A percentile compares a stretch with the other conserved stretches of the same genome.
Conservation (phyloP, 768 basidiomycete genomes). For the Gyrodon lividus region DNA sequence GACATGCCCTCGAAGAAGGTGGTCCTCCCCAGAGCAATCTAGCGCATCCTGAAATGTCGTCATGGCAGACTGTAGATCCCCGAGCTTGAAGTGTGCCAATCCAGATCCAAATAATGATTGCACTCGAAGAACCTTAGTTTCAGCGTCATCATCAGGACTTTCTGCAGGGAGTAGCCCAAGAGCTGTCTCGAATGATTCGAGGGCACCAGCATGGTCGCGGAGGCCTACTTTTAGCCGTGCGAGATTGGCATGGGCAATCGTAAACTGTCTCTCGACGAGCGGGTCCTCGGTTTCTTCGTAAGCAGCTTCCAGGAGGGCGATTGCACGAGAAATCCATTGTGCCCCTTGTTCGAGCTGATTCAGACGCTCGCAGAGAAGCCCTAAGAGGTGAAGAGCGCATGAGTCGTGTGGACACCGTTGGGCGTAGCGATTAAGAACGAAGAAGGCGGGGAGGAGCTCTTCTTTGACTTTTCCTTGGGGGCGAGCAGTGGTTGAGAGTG, state of each 20-base stretch:
- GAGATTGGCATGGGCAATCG: conserved; percentile 77
- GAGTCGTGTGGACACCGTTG: conserved; percentile 66
- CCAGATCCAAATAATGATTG: conserved; percentile 73
- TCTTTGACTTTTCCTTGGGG: conserved; percentile 33
- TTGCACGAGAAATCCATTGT: conserved; percentile 57
- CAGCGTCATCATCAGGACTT: conserved; percentile 30
- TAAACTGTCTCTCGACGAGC: conserved; percentile 73
- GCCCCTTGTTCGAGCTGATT: conserved; percentile 65
- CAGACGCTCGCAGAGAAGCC: conserved; percentile 81
- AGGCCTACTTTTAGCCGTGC: conserved; percentile 72
- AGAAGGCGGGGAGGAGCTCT: conserved; percentile 72
- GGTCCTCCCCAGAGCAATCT: conserved; percentile 49
- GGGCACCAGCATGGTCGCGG: conserved; percentile 55
- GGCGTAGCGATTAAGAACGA: conserved; percentile 75
- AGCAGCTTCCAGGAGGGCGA: conserved; percentile 71
- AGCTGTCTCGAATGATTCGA: conserved; percentile 70
- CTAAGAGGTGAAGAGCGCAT: conserved; percentile 78
- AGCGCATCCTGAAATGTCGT: conserved; percentile 66
- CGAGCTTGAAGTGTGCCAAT: conserved; percentile 65
- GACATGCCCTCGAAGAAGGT: conserved; percentile 59
- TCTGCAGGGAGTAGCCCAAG: conserved; percentile 66
- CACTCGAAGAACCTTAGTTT: conserved; percentile 46
- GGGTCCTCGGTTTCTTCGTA: conserved; percentile 89
- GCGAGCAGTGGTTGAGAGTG: conserved; percentile 25
- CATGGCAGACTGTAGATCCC: conserved; percentile 62